These are phyloP conservation scores for Pyricularia sp. DNA, from an alignment of 2,329 filamentous ascomycete genomes.

Conservation along the genomic window DNA sequence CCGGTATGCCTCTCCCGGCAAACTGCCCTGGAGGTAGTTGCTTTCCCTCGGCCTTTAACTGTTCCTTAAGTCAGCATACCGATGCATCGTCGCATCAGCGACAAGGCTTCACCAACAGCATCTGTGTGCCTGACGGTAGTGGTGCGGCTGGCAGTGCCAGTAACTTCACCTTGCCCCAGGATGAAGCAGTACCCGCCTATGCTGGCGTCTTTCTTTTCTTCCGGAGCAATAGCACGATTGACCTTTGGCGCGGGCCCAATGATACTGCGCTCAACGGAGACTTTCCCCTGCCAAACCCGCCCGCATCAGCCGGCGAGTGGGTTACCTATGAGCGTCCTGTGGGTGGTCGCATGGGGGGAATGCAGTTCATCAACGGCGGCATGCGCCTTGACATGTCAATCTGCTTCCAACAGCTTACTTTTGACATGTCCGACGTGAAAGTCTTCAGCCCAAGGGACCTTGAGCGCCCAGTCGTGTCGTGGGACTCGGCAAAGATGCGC, in stretches of 20 bases:
- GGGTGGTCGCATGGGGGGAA: background rate
- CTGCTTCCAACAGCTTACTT: constrained; percentile 10
- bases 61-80: constrained; percentile 9
- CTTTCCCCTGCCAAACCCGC: constrained; percentile 2
- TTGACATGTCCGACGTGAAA: constrained; percentile 12
- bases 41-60: constrained; percentile 12
- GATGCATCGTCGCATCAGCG: background rate
- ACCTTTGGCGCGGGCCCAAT: constrained; percentile 7
- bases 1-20: constrained; percentile 9
- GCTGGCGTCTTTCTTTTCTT: constrained; percentile 7
- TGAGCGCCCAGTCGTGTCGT: constrained; percentile 8
- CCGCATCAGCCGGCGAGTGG: constrained; percentile 1
- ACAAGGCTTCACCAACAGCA: constrained; percentile 8
- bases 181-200: constrained; percentile 4
- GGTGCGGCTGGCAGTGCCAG: background rate
- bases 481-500: constrained; percentile 7
- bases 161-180: constrained; percentile 5
- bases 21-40: constrained; percentile 9
- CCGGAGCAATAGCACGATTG: constrained; percentile 6
- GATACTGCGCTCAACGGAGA: constrained; percentile 3
- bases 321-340: constrained; percentile 3
- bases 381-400: constrained; percentile 10
- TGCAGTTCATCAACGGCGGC: constrained; percentile 5
- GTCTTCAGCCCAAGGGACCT: constrained; percentile 12
- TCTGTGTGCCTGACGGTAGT: constrained; percentile 9